Percentiles rank a stretch among this genome's conserved stretches.
Evolutionary conservation across 208 protist genomes (phyloP).

Genomic region (Leishmania arabica): DNA sequence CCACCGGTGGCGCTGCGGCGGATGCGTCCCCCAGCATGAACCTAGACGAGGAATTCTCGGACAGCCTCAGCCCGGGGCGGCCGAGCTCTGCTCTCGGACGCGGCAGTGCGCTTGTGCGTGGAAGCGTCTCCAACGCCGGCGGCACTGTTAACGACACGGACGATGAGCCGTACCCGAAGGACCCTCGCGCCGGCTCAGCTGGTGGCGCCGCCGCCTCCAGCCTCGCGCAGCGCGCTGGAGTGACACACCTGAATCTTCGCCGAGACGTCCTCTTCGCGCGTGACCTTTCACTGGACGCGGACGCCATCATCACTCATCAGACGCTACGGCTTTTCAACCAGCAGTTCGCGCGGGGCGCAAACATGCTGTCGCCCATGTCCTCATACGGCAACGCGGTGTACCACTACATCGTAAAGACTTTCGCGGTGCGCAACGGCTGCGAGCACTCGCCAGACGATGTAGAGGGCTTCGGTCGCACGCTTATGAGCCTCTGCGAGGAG

Average conservation of each 20-base stretch:
- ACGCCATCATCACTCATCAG: slow-evolving; percentile 79
- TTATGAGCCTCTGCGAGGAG: slow-evolving; percentile 81
- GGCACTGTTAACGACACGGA: slow-evolving; percentile 14
- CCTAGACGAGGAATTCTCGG: slow-evolving; percentile 38
- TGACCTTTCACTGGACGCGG: slow-evolving; percentile 71
- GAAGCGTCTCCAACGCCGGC: background rate
- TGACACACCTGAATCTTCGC: slow-evolving; percentile 46
- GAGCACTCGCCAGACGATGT: slow-evolving; percentile 74
- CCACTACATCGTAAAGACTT: slow-evolving; percentile 88
- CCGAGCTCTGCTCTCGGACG: slow-evolving; percentile 14
- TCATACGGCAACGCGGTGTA: slow-evolving; percentile 80
- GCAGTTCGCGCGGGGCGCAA: slow-evolving; percentile 49
- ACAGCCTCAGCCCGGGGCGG: slow-evolving; percentile 15
- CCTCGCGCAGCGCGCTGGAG: slow-evolving; percentile 52
- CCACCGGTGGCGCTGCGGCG: slow-evolving; percentile 2
- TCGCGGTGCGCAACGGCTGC: slow-evolving; percentile 83
- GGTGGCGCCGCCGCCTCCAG: slow-evolving; percentile 26
- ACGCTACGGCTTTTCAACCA: slow-evolving; percentile 80
- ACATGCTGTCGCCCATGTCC: slow-evolving; percentile 62
- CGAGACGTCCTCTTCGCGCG: slow-evolving; percentile 49
- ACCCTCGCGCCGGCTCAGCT: slow-evolving; percentile 33
- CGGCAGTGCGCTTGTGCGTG: slow-evolving; percentile 25
- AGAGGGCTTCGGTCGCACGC: slow-evolving; percentile 82
- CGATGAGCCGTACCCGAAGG: slow-evolving; percentile 44
- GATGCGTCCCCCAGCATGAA: slow-evolving; percentile 45